Conservation (phyloP, 2,329 filamentous ascomycete species). For the Aspergillus novofumigatus region DNA sequence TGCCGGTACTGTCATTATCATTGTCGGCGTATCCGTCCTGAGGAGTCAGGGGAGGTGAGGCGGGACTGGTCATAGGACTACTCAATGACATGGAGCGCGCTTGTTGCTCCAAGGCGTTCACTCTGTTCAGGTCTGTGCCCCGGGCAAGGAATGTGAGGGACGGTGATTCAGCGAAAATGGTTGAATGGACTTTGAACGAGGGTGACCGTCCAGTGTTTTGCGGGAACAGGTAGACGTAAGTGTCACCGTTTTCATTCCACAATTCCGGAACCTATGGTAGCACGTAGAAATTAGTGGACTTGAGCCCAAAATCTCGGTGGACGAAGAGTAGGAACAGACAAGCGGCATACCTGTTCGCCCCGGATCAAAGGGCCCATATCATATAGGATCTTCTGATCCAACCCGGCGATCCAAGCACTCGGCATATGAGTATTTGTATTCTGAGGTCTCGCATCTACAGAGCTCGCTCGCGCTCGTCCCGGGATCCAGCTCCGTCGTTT, state of each 20-base stretch:
- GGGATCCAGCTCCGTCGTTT: slow-evolving; percentile 46
- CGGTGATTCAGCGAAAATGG: slow-evolving; percentile 54
- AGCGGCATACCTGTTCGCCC: slow-evolving; percentile 47
- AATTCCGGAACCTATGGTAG: slow-evolving; percentile 50
- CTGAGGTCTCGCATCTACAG: slow-evolving; percentile 25
- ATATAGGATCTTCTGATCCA: slow-evolving; percentile 54
- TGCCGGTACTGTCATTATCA: slow-evolving; percentile 44
- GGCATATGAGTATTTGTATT: slow-evolving; percentile 29
- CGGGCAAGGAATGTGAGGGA: slow-evolving; percentile 53
- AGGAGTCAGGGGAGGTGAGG: slow-evolving; percentile 28
- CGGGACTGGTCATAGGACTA: slow-evolving; percentile 19
- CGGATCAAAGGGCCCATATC: slow-evolving; percentile 49
- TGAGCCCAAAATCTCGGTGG: background rate
- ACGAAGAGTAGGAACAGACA: background rate
- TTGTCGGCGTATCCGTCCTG: slow-evolving; percentile 31
- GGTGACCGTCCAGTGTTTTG: slow-evolving; percentile 52
- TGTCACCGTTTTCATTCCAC: slow-evolving; percentile 62
- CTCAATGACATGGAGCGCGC: slow-evolving; percentile 28
- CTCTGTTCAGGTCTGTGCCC: slow-evolving; percentile 45
- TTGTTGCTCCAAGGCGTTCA: slow-evolving; percentile 30
- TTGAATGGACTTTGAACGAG: slow-evolving; percentile 59
- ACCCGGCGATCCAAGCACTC: slow-evolving; percentile 56
- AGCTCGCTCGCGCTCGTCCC: slow-evolving; percentile 33
- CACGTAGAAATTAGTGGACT: slow-evolving; percentile 7
- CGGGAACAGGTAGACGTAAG: slow-evolving; percentile 60